These are phyloP conservation scores for Backusella macrospora DNA, from an alignment of 192 early-diverging fungal genomes.

Conservation along the genomic window DNA sequence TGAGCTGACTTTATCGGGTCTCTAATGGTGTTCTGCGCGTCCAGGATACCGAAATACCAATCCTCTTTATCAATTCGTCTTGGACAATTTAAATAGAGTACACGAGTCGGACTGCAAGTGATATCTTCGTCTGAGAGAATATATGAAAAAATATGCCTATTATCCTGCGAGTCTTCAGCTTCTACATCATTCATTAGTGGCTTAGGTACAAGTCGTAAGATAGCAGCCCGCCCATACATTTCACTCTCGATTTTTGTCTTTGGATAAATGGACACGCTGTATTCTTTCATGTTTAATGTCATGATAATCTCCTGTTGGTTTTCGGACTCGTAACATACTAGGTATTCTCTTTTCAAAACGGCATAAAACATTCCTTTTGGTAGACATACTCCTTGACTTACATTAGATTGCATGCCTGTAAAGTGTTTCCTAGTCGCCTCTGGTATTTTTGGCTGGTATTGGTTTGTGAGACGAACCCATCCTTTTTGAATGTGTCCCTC, in stretches of 20 bases:
- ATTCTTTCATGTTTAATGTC: constrained; percentile 70
- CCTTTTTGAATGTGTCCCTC: constrained; percentile 19
- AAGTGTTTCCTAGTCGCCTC: constrained; percentile 19
- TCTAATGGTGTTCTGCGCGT: constrained; percentile 45
- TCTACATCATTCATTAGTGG: background rate
- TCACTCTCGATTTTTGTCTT: constrained; percentile 59
- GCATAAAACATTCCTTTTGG: constrained; percentile 60
- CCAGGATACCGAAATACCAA: constrained; percentile 84
- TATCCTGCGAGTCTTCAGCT: background rate
- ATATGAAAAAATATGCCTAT: constrained; percentile 61
- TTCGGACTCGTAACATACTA: constrained; percentile 84
- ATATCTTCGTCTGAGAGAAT: constrained; percentile 47
- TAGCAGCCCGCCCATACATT: constrained; percentile 67
- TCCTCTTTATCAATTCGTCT: constrained; percentile 82
- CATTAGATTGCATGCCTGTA: background rate
- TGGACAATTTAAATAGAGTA: constrained; percentile 62
- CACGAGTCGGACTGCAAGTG: constrained; percentile 53
- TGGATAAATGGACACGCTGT: constrained; percentile 76
- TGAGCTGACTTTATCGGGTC: constrained; percentile 43
- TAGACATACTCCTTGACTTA: background rate
- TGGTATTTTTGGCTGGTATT: constrained; percentile 21
- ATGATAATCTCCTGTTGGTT: constrained; percentile 36
- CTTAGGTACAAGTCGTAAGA: constrained; percentile 49
- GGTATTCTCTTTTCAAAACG: constrained; percentile 72
- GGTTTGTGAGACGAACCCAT: constrained; percentile 40